Conservation (phyloP, 345 rosid genomes). For the Euclidium syriacum region DNA sequence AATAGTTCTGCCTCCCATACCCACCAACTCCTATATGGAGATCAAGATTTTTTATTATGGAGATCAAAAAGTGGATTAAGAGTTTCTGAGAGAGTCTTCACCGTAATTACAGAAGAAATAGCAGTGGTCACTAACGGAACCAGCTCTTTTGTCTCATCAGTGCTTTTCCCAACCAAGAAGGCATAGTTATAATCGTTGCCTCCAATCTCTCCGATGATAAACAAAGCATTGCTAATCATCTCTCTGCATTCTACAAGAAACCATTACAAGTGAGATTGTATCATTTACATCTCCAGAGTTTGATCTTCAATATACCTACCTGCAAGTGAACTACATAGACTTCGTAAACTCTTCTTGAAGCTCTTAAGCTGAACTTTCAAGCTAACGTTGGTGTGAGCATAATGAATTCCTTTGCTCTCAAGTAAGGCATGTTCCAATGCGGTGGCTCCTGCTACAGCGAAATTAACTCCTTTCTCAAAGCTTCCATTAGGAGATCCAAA, state of each 20-base stretch:
- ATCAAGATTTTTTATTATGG: neutral
- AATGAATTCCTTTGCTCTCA: conserved; percentile 28
- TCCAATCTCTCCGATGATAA: conserved; percentile 54
- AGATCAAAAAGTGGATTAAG: neutral
- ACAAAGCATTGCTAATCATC: conserved; percentile 30
- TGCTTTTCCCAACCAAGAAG: conserved; percentile 13
- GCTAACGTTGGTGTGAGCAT: conserved; percentile 24
- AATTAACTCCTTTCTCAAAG: conserved; percentile 41
- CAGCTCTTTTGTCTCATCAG: conserved; percentile 17
- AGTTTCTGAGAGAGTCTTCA: conserved; percentile 3
- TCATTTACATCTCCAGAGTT: neutral
- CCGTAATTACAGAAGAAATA: conserved; percentile 33
- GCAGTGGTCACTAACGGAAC: conserved; percentile 33
- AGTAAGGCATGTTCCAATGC: conserved; percentile 33
- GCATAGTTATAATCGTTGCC: conserved; percentile 45
- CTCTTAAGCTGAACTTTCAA: conserved; percentile 32
- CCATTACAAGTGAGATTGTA: neutral
- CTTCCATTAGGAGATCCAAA: conserved; percentile 25
- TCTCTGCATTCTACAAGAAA: conserved; percentile 31
- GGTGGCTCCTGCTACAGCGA: conserved; percentile 51
- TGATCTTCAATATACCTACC: conserved; percentile 16
- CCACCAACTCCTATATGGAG: conserved; percentile 35
- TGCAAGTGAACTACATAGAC: conserved; percentile 27
- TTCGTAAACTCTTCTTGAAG: conserved; percentile 36
- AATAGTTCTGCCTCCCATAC: conserved; percentile 39